A percentile compares a stretch with the other conserved stretches of the same genome.
phyloP scores from a whole-genome alignment of 1,284 basidiomycete species.

The Malassezia dermatis region DNA sequence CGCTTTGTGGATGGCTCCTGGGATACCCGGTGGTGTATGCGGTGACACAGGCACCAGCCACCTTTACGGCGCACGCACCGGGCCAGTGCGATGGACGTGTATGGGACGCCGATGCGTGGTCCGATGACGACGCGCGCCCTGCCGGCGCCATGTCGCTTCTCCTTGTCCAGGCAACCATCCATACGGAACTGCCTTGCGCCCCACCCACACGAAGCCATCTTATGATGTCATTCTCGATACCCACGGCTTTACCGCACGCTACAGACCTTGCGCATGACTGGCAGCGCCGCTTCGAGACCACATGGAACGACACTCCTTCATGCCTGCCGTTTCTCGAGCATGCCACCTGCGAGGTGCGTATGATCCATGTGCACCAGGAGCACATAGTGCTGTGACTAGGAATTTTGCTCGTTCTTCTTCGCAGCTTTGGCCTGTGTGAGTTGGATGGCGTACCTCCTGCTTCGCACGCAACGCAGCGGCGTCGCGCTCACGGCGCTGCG shows the following conservation, averaged over 20 bases:
- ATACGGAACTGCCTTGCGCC: neutral
- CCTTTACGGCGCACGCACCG: neutral
- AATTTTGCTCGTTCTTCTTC: slow-evolving; percentile 1
- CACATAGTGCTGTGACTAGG: slow-evolving; percentile 10
- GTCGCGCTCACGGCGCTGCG: slow-evolving; percentile 35
- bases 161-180: neutral
- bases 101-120: neutral
- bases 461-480: slow-evolving; percentile 36
- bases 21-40: slow-evolving; percentile 12
- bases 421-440: slow-evolving; percentile 14
- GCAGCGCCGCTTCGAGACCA: neutral
- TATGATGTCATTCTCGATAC: neutral
- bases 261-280: neutral
- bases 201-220: neutral
- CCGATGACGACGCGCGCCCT: neutral
- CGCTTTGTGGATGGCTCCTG: slow-evolving; percentile 7
- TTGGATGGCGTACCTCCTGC: slow-evolving; percentile 32
- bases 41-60: neutral
- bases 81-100: neutral
- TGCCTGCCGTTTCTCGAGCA: neutral
- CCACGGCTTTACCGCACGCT: neutral
- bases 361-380: slow-evolving; percentile 2
- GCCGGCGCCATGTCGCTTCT: neutral
- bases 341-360: neutral
- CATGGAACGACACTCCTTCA: neutral